These are phyloP conservation scores for Dryas integrifolia DNA, from an alignment of 331 rosid genomes.

Conservation along the genomic window DNA sequence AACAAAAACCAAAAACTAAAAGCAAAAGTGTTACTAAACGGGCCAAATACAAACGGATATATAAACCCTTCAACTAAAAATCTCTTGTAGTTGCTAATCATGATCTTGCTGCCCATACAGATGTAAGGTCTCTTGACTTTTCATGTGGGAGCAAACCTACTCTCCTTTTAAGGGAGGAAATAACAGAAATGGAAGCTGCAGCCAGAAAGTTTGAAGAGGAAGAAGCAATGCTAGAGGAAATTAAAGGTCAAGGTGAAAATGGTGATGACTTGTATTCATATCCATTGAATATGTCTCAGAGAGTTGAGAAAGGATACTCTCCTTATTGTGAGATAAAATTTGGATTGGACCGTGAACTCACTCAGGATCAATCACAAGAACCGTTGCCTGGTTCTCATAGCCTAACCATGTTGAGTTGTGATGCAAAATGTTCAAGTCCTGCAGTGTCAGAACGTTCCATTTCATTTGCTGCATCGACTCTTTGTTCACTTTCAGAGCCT, in stretches of 20 bases:
- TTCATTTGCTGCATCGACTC: slow-evolving; percentile 51
- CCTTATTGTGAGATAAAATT: slow-evolving; percentile 60
- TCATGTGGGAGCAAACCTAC: slow-evolving; percentile 62
- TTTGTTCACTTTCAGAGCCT: slow-evolving; percentile 53
- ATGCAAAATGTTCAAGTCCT: slow-evolving; percentile 34
- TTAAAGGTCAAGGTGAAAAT: slow-evolving; percentile 41
- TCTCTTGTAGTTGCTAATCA: slow-evolving; percentile 2
- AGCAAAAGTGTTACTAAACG: no score
- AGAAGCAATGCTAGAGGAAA: slow-evolving; percentile 48
- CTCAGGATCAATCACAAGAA: slow-evolving; percentile 40
- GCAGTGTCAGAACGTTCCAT: slow-evolving; percentile 51
- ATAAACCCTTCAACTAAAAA: not conserved
- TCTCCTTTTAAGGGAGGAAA: slow-evolving; percentile 68
- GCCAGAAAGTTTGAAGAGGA: slow-evolving; percentile 80
- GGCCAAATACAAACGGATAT: not conserved
- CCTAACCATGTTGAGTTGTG: slow-evolving; percentile 27
- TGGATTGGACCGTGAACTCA: slow-evolving; percentile 42
- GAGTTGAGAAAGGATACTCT: slow-evolving; percentile 61
- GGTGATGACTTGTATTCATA: slow-evolving; percentile 57
- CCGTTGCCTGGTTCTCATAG: slow-evolving; percentile 36
- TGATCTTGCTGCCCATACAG: slow-evolving; percentile 37
- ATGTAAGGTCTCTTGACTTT: slow-evolving; percentile 57
- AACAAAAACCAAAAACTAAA: no score
- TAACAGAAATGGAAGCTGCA: slow-evolving; percentile 75
- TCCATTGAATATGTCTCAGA: slow-evolving; percentile 52